Evolutionary conservation across 345 rosid species (phyloP), one percentile per base, ranked within the genome.

Genomic region (Zanthoxylum bungeanum): DNA sequence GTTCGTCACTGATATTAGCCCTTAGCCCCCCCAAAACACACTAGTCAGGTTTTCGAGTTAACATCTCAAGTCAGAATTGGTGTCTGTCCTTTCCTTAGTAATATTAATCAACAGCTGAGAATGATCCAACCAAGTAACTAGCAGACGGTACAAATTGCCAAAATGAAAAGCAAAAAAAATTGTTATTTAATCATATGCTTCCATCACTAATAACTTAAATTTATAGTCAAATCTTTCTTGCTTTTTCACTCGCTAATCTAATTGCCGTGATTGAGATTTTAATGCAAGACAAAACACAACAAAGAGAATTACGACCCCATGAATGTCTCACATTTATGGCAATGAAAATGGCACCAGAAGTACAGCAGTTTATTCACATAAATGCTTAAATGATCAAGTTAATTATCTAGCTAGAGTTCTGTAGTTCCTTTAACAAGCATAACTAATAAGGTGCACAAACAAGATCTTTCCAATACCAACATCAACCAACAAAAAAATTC

Each of bases 371-470:
- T 46, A 16, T 27, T 8, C 8, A 55, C n/a, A n/a, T n/a, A n/a
- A n/a, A 40, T 39, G n/a, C 28, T 4, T 66, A 68, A 25, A 56
- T 28, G 36, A 37, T 68, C 37, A 68, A 68, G n/a, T 37, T 24
- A 68, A 56, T 40, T 30, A 47, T 30, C 17, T 9, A 12, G 28
- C 55, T 12, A 27, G 66, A 47, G 42, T 30, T 58, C 28, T 30
- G 42, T 5, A 63, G 56, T 19, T 11, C 25, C 39, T 57, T 57
- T 11, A 42, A 42, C 64, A 40, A 28, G 11, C 39, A 40, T 55
- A 25, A 57, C 34, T 11, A 57, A n/a, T 10, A 17, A 55, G 52
- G n/a, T 4, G 57, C 25, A 50, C 17, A 11, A 49, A 30, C 14
- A n/a, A 46, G 37, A 30, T 50, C 22, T 55, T 39, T 64, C 33